A percentile compares a stretch with the other conserved stretches of the same genome.
Evolutionary conservation across 2,329 filamentous ascomycete genomes (phyloP).

Genomic region (Botryotinia narcissicola): DNA sequence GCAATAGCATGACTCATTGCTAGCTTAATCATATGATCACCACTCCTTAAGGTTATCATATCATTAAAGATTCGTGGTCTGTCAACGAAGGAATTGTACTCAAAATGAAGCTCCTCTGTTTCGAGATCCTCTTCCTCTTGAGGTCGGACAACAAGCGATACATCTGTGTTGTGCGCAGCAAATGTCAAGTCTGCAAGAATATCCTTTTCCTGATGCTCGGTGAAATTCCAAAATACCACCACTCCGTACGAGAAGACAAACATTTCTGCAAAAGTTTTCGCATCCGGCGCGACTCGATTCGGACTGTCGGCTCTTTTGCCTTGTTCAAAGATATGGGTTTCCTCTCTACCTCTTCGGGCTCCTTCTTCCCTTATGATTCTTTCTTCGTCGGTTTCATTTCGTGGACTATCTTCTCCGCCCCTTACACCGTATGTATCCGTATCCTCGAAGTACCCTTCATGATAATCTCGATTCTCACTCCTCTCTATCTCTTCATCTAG

Average conservation of each 20-base stretch:
- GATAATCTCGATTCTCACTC: constrained; percentile 83
- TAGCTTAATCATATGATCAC: constrained; percentile 98
- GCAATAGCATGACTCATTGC: constrained; percentile 97
- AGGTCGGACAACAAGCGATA: constrained; percentile 72
- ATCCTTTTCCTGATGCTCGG: constrained; percentile 92
- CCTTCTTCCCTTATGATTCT: constrained; percentile 36
- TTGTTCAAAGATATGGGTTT: constrained; percentile 38
- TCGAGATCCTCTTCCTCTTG: constrained; percentile 89
- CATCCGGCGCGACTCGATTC: constrained; percentile 64
- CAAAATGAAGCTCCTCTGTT: constrained; percentile 97
- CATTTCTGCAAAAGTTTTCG: constrained; percentile 85
- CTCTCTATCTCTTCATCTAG: constrained; percentile 94
- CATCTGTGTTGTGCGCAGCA: constrained; percentile 63
- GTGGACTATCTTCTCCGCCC: constrained; percentile 45
- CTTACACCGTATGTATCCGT: constrained; percentile 55
- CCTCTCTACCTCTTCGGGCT: constrained; percentile 39
- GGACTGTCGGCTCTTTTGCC: constrained; percentile 49
- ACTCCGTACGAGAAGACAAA: constrained; percentile 97
- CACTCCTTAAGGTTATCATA: constrained; percentile 94
- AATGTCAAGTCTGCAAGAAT: constrained; percentile 94
- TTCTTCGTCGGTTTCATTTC: constrained; percentile 42
- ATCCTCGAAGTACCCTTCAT: constrained; percentile 86
- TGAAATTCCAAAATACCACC: constrained; percentile 98
- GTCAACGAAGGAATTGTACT: constrained; percentile 84
- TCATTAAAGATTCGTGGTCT: constrained; percentile 95